Evolutionary conservation across 768 basidiomycete genomes (phyloP), one percentile per base, ranked within the genome.

Genomic region (Suillus sp.): DNA sequence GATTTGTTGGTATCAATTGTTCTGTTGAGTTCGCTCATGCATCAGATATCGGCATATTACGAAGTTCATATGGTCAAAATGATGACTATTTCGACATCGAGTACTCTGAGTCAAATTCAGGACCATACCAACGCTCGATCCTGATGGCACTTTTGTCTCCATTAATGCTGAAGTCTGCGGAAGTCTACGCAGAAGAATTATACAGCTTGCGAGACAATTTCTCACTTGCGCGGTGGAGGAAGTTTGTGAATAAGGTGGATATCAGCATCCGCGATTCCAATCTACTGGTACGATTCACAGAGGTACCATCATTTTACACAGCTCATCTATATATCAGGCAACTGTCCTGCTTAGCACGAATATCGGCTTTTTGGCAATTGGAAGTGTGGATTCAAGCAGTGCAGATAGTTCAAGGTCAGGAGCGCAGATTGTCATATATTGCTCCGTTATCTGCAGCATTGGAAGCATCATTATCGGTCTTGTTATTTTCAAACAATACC

Each of bases 81-180:
- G 73, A 76, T 47, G 75, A 74, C 43, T 71, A 69, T 54, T 76
- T 73, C 59, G 73, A 75, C 43, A 73, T 76, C 47, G 71, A 76
- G 1, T 63, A 65, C 40, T 65, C 64, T 4, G 60, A 61, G 4
- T 62, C 67, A 6, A 7, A 3, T 1, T 14, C 64, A 4, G 61
- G 64, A 2, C 55, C 71, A 30, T 74, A 75, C 27, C 45, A 53
- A 56, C 75, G 71, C 30, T 59, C 67, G 38, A 0, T 25, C 16
- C 50, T 75, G 16, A 42, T 74, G 55, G 47, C 65, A 14, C 13
- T 73, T 27, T 54, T 74, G 7, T 66, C 55, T 16, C 71, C 73
- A 0, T 9, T 76, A 4, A 59, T 76, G 18, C 54, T 74, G 37
- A 68, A 25, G 47, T 67, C 73, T 50, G 70, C 75, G 3, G 71